Conservation (phyloP, 176 grass and related monocot genomes). For the Oryza punctata region DNA sequence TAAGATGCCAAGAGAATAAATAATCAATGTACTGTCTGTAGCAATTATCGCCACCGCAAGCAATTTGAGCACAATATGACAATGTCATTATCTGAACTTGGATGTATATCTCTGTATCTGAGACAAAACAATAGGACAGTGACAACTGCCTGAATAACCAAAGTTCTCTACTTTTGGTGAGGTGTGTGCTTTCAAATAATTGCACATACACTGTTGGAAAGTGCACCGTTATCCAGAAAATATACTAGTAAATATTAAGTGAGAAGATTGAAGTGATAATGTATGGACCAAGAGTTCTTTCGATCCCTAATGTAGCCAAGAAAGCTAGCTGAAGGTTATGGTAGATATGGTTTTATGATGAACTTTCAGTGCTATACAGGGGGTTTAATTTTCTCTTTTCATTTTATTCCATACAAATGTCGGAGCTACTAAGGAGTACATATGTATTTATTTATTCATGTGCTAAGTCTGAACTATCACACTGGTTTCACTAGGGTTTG, state of each 20-base stretch:
- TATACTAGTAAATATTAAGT: background rate
- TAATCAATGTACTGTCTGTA: background rate
- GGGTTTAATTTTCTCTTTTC: background rate
- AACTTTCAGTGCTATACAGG: no score
- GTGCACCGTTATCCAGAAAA: background rate
- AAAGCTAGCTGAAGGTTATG: no score
- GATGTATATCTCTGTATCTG: background rate
- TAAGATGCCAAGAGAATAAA: background rate
- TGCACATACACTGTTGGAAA: background rate
- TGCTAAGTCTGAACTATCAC: no score
- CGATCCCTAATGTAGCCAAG: no score
- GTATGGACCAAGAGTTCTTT: background rate
- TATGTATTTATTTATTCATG: no score
- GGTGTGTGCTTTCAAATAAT: slow-evolving; percentile 24
- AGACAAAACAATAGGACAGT: background rate
- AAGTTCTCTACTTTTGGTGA: background rate
- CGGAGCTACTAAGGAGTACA: no score
- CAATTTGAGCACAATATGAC: background rate
- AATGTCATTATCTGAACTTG: background rate
- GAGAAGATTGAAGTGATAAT: background rate
- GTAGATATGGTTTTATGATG: no score
- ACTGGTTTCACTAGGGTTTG: no score
- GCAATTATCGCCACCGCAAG: no score
- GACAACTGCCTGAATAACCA: background rate
- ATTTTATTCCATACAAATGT: background rate